These are phyloP conservation scores for Ogataea henricii DNA, from an alignment of 805 yeast species.

Conservation along the genomic window DNA sequence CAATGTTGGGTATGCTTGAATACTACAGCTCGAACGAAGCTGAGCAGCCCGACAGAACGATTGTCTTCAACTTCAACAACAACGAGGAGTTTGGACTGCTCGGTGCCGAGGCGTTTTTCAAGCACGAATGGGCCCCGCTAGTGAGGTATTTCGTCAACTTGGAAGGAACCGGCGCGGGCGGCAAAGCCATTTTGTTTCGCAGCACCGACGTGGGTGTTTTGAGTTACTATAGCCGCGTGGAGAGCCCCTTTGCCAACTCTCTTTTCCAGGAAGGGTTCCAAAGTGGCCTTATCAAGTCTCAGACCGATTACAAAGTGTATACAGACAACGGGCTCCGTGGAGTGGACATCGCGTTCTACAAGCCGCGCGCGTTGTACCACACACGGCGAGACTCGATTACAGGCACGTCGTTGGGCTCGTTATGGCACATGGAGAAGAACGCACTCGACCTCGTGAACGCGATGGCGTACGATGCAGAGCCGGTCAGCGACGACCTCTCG, in stretches of 20 bases:
- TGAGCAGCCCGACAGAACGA: slow-evolving; percentile 64
- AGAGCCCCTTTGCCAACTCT: slow-evolving; percentile 76
- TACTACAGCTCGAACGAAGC: slow-evolving; percentile 38
- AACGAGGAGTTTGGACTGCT: slow-evolving; percentile 85
- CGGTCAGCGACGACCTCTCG: slow-evolving; percentile 33
- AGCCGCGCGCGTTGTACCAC: slow-evolving; percentile 83
- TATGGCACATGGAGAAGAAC: slow-evolving; percentile 83
- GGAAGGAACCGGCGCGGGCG: slow-evolving; percentile 94
- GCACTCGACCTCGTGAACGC: slow-evolving; percentile 59
- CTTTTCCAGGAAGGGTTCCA: slow-evolving; percentile 84
- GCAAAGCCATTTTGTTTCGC: slow-evolving; percentile 78
- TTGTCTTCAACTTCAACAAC: slow-evolving; percentile 84
- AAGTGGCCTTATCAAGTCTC: slow-evolving; percentile 67
- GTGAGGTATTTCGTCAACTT: slow-evolving; percentile 72
- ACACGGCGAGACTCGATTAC: slow-evolving; percentile 71
- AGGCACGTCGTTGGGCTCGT: slow-evolving; percentile 62
- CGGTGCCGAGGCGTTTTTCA: slow-evolving; percentile 75
- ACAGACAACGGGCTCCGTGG: slow-evolving; percentile 72
- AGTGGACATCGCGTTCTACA: slow-evolving; percentile 85
- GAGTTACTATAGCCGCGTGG: slow-evolving; percentile 53
- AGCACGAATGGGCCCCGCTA: slow-evolving; percentile 69
- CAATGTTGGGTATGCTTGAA: slow-evolving; percentile 70
- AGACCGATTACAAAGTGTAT: slow-evolving; percentile 84
- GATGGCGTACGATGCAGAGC: slow-evolving; percentile 42
- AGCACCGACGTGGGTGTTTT: slow-evolving; percentile 78